Evolutionary conservation across 2,329 filamentous ascomycete genomes (phyloP).

Genomic region (Bipolaris gigantea): DNA sequence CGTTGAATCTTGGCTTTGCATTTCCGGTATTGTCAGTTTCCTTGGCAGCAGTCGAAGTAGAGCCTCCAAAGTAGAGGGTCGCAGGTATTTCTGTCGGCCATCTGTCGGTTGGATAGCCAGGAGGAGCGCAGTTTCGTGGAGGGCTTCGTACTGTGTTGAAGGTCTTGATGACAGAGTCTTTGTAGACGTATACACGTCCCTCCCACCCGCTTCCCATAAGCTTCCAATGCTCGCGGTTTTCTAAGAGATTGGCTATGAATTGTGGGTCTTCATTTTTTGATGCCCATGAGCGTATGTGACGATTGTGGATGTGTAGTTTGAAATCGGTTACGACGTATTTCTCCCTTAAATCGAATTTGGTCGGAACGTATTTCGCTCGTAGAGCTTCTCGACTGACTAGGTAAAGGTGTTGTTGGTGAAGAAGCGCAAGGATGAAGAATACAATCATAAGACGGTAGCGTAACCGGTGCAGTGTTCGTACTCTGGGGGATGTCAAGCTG

Average conservation of each 20-base stretch:
- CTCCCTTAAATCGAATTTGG: constrained; percentile 19
- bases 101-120: constrained; percentile 1
- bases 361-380: constrained; percentile 27
- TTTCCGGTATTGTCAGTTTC: neutral
- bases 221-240: constrained; percentile 23
- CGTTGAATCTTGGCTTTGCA: neutral
- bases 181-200: constrained; percentile 26
- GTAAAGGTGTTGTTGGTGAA: constrained; percentile 26
- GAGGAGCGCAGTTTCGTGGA: constrained; percentile 29
- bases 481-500: constrained; percentile 5
- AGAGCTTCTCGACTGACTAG: constrained; percentile 23
- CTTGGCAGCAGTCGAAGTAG: neutral
- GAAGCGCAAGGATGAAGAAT: constrained; percentile 16
- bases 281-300: neutral
- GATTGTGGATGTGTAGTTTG: neutral
- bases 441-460: constrained; percentile 20
- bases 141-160: constrained; percentile 29
- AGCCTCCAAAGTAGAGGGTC: constrained; percentile 24
- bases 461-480: constrained; percentile 8
- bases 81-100: constrained; percentile 37
- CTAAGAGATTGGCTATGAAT: constrained; percentile 23
- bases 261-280: constrained; percentile 11
- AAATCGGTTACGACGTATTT: constrained; percentile 30
- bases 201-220: constrained; percentile 30
- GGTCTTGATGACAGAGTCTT: constrained; percentile 32